Evolutionary conservation across 176 grass and related monocot species (phyloP), one percentile per base, ranked within the genome.

Genomic region (Urochloa ruziziensis): DNA sequence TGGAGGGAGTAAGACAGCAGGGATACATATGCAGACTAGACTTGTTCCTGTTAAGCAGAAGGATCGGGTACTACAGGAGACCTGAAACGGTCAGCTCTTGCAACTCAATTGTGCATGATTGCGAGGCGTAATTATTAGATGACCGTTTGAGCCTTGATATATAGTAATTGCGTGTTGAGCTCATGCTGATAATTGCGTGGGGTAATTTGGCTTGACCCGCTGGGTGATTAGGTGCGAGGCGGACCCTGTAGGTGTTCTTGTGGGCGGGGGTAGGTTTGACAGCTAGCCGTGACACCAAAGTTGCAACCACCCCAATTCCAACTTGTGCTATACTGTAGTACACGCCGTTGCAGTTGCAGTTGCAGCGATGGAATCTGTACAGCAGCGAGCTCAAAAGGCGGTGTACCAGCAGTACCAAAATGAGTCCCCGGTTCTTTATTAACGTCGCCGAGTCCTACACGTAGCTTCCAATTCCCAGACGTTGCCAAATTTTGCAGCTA

Each of bases 241-340:
- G 48, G 32, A 14, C 67, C 12, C 14, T 27, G 40, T n/a, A n/a
- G 67, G 25, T 77, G 39, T 36, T 11, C 23, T 0, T 35, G 67
- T 46, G 46, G 85, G 44, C 78, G 48, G 48, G 56, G 37, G 80
- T 24, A 71, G 82, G 67, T 77, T 88, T 80, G 83, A 89, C 86
- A 89, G 67, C 75, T 84, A 72, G 46, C 40, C 14, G 48, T 59
- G 79, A 86, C 83, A 59, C 65, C 76, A 75, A 78, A 72, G 70
- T 32, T 73, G 67, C 80, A 82, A 86, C 88, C 12, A 86, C 74
- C 62, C 70, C 48, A n/a, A n/a, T n/a, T n/a, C 3, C 39, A 40
- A 40, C 39, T 40, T 15, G 3, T 6, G 37, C 36, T 69, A 15
- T 11, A 43, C 23, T 56, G 23, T 7, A 51, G 17, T 34, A 16